Base-by-base conservation (phyloP, 2,329 filamentous ascomycete genomes). In the Fusarium stilboides region DNA sequence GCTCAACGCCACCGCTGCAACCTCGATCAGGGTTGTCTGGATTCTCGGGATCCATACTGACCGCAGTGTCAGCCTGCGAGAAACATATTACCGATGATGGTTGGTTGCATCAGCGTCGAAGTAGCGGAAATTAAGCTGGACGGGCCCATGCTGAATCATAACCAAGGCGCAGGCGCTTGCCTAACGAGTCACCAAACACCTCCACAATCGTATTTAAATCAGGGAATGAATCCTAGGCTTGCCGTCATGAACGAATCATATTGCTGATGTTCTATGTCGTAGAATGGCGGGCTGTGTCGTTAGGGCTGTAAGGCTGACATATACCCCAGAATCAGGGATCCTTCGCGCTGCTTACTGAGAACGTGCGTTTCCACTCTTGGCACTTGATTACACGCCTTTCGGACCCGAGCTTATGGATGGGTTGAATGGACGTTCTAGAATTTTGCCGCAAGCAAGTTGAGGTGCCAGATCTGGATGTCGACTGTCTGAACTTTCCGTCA, bases 281-380 rank as follows among this genome's bases (percentile, higher is more conserved):
- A 28, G 54, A 56, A 31, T 42, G 36, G 44, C 17, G 54, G 62
- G 62, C 54, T 61, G 56, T 63, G 59, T 57, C 47, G 55, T 58
- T 74, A 74, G 70, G 72, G 72, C 71, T 74, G 70, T 74, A 74
- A 73, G 72, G 72, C 72, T 74, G 72, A 74, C 71, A 65, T 68
- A 62, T 57, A 70, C 57, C 67, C 67, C 67, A 37, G 67, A 69
- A 70, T 69, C 62, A 60, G 39, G 67, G 55, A 68, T 68, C 53
- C 67, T 36, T 70, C 51, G 65, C 40, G 31, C 59, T 70, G 60
- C 67, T 59, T 68, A 56, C 68, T 63, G 39, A 65, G 59, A 62
- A 57, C 39, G 58, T 59, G 34, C 49, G 56, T n/a, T 31, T 36
- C 20, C 50, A 50, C 40, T 47, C 54, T 31, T 68, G 55, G 51